Conservation (phyloP, 2,329 filamentous ascomycete genomes). For the Botryotinia narcissicola region DNA sequence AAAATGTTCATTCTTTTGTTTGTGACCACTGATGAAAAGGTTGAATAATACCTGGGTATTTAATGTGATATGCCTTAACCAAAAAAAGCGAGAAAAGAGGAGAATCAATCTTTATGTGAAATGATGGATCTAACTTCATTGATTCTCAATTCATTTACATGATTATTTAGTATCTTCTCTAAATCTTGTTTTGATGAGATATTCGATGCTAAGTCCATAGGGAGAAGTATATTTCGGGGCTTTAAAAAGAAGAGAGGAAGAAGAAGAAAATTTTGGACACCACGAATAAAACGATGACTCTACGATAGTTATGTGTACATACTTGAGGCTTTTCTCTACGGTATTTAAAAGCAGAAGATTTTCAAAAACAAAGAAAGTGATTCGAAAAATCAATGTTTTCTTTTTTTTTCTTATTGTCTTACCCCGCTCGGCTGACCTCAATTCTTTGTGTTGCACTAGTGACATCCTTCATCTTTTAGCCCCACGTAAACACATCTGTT, state of each 20-base stretch:
- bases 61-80: no score
- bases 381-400: rapidly evolving
- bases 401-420: neutral
- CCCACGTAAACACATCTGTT: neutral
- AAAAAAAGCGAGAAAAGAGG: neutral
- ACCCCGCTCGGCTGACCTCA: neutral
- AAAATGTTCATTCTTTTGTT: rapidly evolving
- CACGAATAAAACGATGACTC: no score
- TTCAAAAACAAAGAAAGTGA: neutral
- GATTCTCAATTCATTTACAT: no score
- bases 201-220: no score
- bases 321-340: no score
- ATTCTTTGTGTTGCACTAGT: neutral
- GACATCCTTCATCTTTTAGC: neutral
- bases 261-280: no score
- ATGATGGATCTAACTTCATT: neutral
- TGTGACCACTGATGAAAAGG: neutral
- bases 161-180: no score
- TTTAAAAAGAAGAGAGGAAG: no score
- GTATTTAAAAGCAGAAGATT: rapidly evolving
- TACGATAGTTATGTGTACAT: no score
- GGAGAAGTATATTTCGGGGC: no score
- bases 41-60: neutral
- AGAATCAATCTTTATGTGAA: neutral
- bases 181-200: neutral